Percentiles rank a stretch among this genome's conserved stretches.
Evolutionary conservation across 2,329 filamentous ascomycete genomes (phyloP).

Genomic region (Colletotrichum paranaense): DNA sequence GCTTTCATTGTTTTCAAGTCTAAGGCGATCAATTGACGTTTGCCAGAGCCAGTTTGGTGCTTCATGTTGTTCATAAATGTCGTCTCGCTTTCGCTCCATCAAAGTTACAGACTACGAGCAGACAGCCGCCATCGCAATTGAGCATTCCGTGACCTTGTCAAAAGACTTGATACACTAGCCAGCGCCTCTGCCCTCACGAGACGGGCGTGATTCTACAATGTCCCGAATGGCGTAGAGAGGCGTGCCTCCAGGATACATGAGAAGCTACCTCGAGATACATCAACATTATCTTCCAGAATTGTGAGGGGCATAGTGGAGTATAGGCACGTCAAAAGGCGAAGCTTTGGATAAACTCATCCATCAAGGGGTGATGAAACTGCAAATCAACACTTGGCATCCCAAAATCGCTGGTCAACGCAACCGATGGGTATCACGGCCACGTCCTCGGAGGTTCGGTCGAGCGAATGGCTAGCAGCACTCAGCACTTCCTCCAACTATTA

Average conservation of each 20-base stretch:
- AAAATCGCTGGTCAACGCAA: background rate
- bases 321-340: background rate
- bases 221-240: background rate
- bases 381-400: constrained; percentile 15
- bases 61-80: too few relatives aligned
- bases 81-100: too few relatives aligned
- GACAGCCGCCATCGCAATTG: too few relatives aligned
- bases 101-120: background rate
- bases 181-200: background rate
- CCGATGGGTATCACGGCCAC: background rate
- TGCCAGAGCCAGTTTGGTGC: too few relatives aligned
- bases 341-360: constrained; percentile 9
- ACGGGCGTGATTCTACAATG: background rate
- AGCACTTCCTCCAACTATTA: background rate
- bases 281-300: background rate
- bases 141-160: background rate
- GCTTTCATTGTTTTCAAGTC: too few relatives aligned
- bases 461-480: background rate
- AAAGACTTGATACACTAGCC: background rate
- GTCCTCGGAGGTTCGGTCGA: background rate
- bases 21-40: too few relatives aligned
- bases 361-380: constrained; percentile 21
- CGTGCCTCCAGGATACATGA: background rate
- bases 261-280: background rate
- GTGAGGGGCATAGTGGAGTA: background rate